phyloP scores from a whole-genome alignment of 2,329 filamentous ascomycete genomes.

The Arthroderma sp. region DNA sequence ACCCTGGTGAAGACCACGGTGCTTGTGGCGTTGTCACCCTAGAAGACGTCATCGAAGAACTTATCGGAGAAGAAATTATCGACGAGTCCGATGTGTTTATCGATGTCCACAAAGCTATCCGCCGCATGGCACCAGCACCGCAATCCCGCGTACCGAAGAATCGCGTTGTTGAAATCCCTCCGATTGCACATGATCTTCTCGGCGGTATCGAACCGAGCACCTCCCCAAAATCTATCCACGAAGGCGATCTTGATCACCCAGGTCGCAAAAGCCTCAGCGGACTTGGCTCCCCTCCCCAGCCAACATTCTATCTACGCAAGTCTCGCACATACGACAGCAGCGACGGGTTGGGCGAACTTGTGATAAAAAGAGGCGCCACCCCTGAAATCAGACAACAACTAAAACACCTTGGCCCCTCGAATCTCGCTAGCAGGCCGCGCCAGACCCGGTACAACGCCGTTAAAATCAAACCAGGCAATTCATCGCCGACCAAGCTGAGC shows the following conservation, averaged over 20 bases:
- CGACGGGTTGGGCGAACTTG: conserved; percentile 17
- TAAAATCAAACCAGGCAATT: conserved; percentile 49
- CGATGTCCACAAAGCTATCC: conserved; percentile 95
- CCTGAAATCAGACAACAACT: conserved; percentile 46
- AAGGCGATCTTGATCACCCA: neutral
- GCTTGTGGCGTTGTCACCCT: conserved; percentile 88
- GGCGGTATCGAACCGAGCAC: conserved; percentile 35
- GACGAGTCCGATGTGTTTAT: conserved; percentile 98
- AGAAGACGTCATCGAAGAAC: conserved; percentile 95
- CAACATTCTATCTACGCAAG: conserved; percentile 27
- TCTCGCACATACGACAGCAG: conserved; percentile 19
- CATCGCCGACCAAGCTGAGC: conserved; percentile 13
- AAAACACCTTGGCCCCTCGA: conserved; percentile 51
- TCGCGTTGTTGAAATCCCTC: conserved; percentile 37
- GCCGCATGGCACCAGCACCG: conserved; percentile 73
- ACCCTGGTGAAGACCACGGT: conserved; percentile 78
- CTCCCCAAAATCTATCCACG: neutral
- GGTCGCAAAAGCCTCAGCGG: conserved; percentile 18
- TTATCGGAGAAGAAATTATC: conserved; percentile 98
- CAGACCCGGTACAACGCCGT: conserved; percentile 49
- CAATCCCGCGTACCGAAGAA: conserved; percentile 54
- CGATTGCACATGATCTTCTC: conserved; percentile 22
- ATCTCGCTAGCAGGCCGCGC: conserved; percentile 46
- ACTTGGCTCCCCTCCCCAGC: conserved; percentile 23
- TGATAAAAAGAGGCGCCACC: conserved; percentile 38